Conservation (phyloP, 2,329 filamentous ascomycete genomes). For the Ophiocordyceps camponoti-rufipedis region DNA sequence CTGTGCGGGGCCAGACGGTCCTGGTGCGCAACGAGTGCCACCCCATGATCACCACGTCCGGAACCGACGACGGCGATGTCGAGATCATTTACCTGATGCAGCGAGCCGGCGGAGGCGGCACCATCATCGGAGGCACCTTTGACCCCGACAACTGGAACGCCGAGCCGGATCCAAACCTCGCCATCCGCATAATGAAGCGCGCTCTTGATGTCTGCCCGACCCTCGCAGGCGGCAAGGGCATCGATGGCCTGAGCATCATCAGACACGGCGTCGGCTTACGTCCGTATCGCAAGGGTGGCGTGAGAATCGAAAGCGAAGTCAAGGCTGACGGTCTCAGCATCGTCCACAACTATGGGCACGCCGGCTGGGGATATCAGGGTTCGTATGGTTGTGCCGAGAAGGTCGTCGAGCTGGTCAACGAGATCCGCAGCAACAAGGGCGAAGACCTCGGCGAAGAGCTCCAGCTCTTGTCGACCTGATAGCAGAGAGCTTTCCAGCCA, state of each 20-base stretch:
- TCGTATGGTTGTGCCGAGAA: constrained; percentile 53
- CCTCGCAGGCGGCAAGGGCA: constrained; percentile 45
- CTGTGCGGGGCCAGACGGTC: constrained; percentile 68
- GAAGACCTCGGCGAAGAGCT: constrained; percentile 10
- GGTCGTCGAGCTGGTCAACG: constrained; percentile 47
- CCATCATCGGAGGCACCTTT: constrained; percentile 72
- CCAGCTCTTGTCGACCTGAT: constrained; percentile 9
- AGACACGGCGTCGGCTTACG: constrained; percentile 69
- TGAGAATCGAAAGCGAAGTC: constrained; percentile 47
- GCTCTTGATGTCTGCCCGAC: constrained; percentile 44
- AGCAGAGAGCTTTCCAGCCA: too few species aligned
- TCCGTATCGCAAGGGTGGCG: constrained; percentile 54
- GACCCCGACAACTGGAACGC: constrained; percentile 66
- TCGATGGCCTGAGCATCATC: constrained; percentile 56
- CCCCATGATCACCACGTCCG: constrained; percentile 51
- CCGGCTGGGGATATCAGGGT: constrained; percentile 57
- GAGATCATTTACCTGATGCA: constrained; percentile 73
- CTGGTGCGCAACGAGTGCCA: constrained; percentile 63
- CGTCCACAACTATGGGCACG: constrained; percentile 71
- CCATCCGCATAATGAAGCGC: constrained; percentile 70
- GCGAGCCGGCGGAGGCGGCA: constrained; percentile 62
- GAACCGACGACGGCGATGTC: constrained; percentile 53
- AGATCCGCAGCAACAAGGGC: constrained; percentile 24
- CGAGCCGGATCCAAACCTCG: constrained; percentile 61
- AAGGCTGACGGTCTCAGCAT: constrained; percentile 38